Conservation (phyloP, 2,329 filamentous ascomycete genomes). For the Dryadomyces quercus-mongolicae region DNA sequence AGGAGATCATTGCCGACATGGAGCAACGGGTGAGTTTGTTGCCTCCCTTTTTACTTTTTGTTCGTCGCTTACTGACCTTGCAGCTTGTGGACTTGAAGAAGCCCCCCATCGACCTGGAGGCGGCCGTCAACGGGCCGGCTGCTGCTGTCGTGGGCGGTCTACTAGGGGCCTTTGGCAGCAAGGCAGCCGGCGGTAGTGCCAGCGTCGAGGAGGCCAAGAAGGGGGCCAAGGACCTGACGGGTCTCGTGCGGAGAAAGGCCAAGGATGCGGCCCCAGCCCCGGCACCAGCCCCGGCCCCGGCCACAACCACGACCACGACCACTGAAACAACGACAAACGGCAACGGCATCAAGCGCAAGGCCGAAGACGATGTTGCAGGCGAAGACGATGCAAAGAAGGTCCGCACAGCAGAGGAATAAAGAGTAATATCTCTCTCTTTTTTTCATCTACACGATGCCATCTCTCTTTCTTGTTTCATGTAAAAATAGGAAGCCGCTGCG, state of each 20-base stretch:
- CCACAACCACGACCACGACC: neutral
- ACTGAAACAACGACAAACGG: constrained; percentile 1
- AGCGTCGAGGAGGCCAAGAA: constrained; percentile 62
- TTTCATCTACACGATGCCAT: neutral
- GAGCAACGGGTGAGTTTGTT: constrained; percentile 51
- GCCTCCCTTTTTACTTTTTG: neutral
- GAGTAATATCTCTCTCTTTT: neutral
- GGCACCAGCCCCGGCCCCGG: constrained; percentile 13
- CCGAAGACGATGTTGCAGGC: constrained; percentile 20
- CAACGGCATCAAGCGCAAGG: constrained; percentile 31
- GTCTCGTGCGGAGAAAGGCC: constrained; percentile 59
- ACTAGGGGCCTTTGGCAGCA: constrained; percentile 38
- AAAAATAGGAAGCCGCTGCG: neutral
- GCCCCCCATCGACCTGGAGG: constrained; percentile 46
- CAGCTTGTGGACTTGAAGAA: constrained; percentile 58
- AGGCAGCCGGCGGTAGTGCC: constrained; percentile 41
- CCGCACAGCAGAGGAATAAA: constrained; percentile 6
- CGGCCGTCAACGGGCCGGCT: constrained; percentile 38
- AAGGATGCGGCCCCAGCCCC: constrained; percentile 20
- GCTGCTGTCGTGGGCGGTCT: constrained; percentile 44
- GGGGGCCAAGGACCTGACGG: constrained; percentile 59
- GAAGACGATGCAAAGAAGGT: constrained; percentile 24
- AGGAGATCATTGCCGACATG: constrained; percentile 69
- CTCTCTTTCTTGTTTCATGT: neutral
- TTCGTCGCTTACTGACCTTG: neutral